Base-by-base conservation (phyloP, 352 stramenopile genomes). In the Pythium insidiosum region DNA sequence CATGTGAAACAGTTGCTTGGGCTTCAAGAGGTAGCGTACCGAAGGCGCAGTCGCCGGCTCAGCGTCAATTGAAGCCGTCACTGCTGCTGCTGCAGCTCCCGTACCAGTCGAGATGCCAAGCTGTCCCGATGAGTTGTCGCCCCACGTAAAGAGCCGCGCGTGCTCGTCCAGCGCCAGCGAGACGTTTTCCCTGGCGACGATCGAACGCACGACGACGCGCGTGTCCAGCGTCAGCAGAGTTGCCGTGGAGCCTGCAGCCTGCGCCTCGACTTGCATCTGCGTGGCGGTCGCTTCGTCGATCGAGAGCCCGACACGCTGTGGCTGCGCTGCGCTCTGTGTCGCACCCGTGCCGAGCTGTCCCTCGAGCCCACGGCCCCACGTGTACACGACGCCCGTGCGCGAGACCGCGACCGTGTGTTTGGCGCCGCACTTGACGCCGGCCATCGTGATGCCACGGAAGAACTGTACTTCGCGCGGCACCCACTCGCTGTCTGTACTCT, bases 371-470 rank as follows among this genome's bases (percentile, higher is more conserved):
- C 68, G 49, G 0, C 73, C 76, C 76, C 76, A 88, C 1, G 67
- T 54, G 43, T 81, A 88, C 26, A 87, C 65, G 12, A 58, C 31
- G 0, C 76, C 76, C 10, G 38, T 54, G 10, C 56, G 52, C 9
- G 69, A 66, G n/a, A 85, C 31, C 3, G 58, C 73, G 6, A 80
- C 25, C 2, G 73, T 82, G 37, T 88, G 76, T 4, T 57, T 63
- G 1, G 47, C 28, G 3, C 73, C 76, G 39, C 63, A 82, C 21
- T 45, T 43, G 6, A 69, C 47, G 3, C 58, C 38, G 19, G 46
- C 50, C 4, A 76, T 53, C 0, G 61, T 39, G 18, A 72, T 36
- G 18, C 53, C 49, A 2, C 62, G 53, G 31, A 84, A 83, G 47
- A 58, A 73, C 6, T 63, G 48, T 10, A 88, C 57, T 31, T 77